Base-by-base conservation (phyloP, 2,329 filamentous ascomycete species). In the Byssothecium circinans region DNA sequence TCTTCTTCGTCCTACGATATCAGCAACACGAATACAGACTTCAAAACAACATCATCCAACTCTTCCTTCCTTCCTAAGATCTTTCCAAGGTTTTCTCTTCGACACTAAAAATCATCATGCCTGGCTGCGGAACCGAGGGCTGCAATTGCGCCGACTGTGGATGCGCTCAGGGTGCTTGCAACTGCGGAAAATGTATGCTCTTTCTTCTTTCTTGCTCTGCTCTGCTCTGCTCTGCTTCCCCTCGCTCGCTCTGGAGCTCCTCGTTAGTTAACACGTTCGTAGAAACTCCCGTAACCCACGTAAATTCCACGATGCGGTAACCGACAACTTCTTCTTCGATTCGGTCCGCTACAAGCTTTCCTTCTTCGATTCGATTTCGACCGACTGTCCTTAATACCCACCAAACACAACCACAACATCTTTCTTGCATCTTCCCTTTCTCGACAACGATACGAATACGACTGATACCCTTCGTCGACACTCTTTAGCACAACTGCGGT, bases 91-190 rank as follows among this genome's bases (percentile, higher is more conserved):
- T n/a, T n/a, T n/a, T n/a, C n/a, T n/a, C n/a, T n/a, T n/a, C 6
- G 10, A 25, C 23, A 32, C 6, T 12, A 8, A 32, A 29, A 45
- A 29, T 49, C 35, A 64, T 52, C 17, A 66, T 66, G 62, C 56
- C 61, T 52, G 60, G 59, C 56, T 66, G 62, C 46, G 61, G 62
- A 63, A 60, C 56, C 42, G 50, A 53, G 23, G 54, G 57, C 34
- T 66, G 62, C 57, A 54, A 44, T 49, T 66, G 62, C 54, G 57
- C 56, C 53, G 55, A 61, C 49, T 66, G 62, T 54, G 53, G 53
- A 45, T 66, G 62, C 51, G 56, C 61, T 39, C 48, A 52, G 39
- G 62, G 62, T 29, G 54, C 60, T 43, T 66, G 62, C 60, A 58
- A 57, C 53, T 66, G 62, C 58, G 58, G 57, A 50, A 61, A 58